phyloP scores from a whole-genome alignment of 176 grass and related monocot genomes.

The Bothriochloa decipiens region DNA sequence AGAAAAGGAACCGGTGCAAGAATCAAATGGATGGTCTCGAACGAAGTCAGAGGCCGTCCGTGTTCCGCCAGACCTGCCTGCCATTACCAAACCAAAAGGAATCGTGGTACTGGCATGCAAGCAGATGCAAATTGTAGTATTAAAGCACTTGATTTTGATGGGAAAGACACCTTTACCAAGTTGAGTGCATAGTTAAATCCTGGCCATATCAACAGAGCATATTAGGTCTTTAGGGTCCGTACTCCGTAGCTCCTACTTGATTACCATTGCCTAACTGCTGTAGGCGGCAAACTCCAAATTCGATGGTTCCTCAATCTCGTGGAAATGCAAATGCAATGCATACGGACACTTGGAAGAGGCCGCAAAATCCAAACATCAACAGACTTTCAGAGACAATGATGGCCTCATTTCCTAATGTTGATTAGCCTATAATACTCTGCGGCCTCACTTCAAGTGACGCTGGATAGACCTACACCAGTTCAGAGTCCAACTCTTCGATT shows the following conservation, averaged over 20 bases:
- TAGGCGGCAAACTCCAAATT: conserved; percentile 5
- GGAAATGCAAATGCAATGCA: conserved; percentile 26
- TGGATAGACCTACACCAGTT: too few species aligned
- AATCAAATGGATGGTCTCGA: conserved; percentile 6
- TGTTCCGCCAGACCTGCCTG: conserved; percentile 18
- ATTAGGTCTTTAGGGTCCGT: neutral
- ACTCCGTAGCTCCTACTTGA: neutral
- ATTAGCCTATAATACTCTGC: neutral
- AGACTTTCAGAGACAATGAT: neutral
- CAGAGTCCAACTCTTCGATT: too few species aligned
- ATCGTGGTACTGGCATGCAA: too few species aligned
- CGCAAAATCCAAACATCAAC: conserved; percentile 8
- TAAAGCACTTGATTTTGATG: too few species aligned
- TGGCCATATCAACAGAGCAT: neutral
- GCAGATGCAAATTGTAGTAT: too few species aligned
- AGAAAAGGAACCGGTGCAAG: conserved; percentile 1
- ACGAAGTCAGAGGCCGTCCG: neutral
- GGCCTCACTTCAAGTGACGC: neutral
- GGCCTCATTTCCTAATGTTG: neutral
- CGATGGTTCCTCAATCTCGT: conserved; percentile 15
- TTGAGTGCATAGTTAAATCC: conserved; percentile 13
- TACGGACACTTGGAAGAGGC: neutral
- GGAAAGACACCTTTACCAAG: too few species aligned
- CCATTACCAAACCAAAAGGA: neutral
- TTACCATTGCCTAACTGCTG: conserved; percentile 28